Evolutionary conservation across 208 protist genomes (phyloP).

Genomic region (Crithidia bombi): DNA sequence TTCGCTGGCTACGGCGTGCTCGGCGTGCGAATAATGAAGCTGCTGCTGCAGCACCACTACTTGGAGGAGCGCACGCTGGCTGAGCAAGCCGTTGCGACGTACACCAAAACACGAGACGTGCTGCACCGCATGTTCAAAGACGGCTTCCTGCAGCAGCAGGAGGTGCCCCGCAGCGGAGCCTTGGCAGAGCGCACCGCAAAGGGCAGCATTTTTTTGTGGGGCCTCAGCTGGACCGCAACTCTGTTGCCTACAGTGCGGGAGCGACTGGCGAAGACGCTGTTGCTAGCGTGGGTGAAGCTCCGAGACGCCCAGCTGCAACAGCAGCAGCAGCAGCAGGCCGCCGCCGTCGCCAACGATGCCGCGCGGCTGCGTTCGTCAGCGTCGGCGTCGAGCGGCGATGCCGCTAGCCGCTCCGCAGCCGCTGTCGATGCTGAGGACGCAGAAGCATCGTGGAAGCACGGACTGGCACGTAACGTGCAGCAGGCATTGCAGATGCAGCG

Average conservation of each 20-base stretch:
- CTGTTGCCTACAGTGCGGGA: slow-evolving; percentile 54
- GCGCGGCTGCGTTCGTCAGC: neutral
- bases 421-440: slow-evolving; percentile 19
- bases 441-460: slow-evolving; percentile 18
- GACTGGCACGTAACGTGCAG: slow-evolving; percentile 10
- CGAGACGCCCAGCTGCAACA: slow-evolving; percentile 29
- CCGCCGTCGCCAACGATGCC: neutral
- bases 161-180: slow-evolving; percentile 55
- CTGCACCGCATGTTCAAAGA: slow-evolving; percentile 82
- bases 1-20: slow-evolving; percentile 79
- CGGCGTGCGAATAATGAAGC: slow-evolving; percentile 79
- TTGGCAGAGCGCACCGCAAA: slow-evolving; percentile 63
- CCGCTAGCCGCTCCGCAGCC: neutral
- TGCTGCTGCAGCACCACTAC: slow-evolving; percentile 71
- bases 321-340: slow-evolving; percentile 7
- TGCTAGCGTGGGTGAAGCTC: slow-evolving; percentile 40
- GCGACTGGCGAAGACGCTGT: slow-evolving; percentile 58
- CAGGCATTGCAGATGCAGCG: slow-evolving; percentile 35
- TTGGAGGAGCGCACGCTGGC: slow-evolving; percentile 82
- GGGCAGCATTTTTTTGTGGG: slow-evolving; percentile 73
- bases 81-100: slow-evolving; percentile 80
- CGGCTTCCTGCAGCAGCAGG: slow-evolving; percentile 71
- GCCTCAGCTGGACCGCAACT: slow-evolving; percentile 34
- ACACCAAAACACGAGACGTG: slow-evolving; percentile 61
- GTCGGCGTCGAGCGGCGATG: neutral